A percentile compares a stretch with the other conserved stretches of the same genome.
Evolutionary conservation across 345 rosid species (phyloP).

Genomic region (Hypericum androsaemum): DNA sequence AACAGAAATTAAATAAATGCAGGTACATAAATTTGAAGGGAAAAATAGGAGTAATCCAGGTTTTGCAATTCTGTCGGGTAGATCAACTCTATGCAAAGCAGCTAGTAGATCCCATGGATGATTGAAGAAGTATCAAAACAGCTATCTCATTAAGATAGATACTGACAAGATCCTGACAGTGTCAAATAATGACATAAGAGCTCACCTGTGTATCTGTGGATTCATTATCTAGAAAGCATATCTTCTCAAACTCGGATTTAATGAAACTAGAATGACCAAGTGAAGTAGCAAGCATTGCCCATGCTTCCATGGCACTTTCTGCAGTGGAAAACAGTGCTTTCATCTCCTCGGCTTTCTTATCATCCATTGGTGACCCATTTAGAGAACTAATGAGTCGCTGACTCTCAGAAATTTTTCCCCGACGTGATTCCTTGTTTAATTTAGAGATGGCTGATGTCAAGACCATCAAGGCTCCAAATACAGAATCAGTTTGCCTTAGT

Average conservation of each 20-base stretch:
- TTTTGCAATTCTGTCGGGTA: too few relatives aligned
- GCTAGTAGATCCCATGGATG: too few relatives aligned
- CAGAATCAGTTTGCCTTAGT: slow-evolving; percentile 72
- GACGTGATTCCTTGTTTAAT: slow-evolving; percentile 39
- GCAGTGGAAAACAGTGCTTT: slow-evolving; percentile 68
- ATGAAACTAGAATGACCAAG: slow-evolving; percentile 91
- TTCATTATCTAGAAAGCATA: slow-evolving; percentile 77
- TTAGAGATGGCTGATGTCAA: slow-evolving; percentile 64
- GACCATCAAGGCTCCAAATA: slow-evolving; percentile 86
- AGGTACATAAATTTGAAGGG: too few relatives aligned
- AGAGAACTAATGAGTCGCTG: slow-evolving; percentile 32
- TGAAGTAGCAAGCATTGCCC: slow-evolving; percentile 98
- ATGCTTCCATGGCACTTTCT: slow-evolving; percentile 98
- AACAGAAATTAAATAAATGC: too few relatives aligned
- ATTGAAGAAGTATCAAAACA: too few relatives aligned
- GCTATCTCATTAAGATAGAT: too few relatives aligned
- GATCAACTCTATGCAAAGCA: too few relatives aligned
- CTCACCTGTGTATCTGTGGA: slow-evolving; percentile 84
- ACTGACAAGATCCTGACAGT: too few relatives aligned
- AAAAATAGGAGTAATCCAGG: too few relatives aligned
- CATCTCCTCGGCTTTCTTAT: slow-evolving; percentile 81
- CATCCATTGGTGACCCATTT: slow-evolving; percentile 35
- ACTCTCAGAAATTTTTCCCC: slow-evolving; percentile 23
- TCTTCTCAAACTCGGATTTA: slow-evolving; percentile 89
- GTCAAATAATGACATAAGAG: slow-evolving; percentile 4